phyloP scores from a whole-genome alignment of 352 stramenopile species.

The Peronosclerospora sorghi region DNA sequence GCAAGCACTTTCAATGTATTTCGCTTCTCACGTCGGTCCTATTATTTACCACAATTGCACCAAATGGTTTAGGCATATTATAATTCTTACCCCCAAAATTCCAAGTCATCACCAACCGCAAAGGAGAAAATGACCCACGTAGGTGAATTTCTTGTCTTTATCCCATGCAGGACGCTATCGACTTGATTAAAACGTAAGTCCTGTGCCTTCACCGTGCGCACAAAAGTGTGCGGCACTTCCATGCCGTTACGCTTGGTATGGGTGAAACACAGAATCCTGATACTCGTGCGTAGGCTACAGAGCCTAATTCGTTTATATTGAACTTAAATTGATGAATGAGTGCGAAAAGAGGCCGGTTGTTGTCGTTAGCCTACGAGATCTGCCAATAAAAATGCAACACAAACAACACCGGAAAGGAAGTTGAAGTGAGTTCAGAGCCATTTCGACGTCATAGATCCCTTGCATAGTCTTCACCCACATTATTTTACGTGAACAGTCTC shows the following conservation, averaged over 20 bases:
- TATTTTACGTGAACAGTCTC: no score
- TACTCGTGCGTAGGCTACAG: conserved; percentile 5
- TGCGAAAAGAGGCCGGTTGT: not conserved
- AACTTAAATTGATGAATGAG: conserved; percentile 1
- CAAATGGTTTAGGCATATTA: not conserved
- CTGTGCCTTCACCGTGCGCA: conserved; percentile 72
- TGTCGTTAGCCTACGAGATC: conserved; percentile 14
- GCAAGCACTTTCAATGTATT: conserved; percentile 73
- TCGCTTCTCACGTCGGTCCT: conserved; percentile 70
- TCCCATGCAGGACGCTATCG: conserved; percentile 53
- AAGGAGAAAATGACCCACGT: conserved; percentile 71
- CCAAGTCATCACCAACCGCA: conserved; percentile 29
- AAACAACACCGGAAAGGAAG: not conserved
- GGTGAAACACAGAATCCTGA: conserved; percentile 31
- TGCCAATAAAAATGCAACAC: conserved; percentile 11
- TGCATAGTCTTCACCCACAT: no score
- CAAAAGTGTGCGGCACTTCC: conserved; percentile 68
- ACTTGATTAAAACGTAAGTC: conserved; percentile 71
- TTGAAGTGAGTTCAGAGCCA: conserved; percentile 4
- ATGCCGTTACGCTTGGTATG: conserved; percentile 32
- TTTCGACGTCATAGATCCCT: not conserved
- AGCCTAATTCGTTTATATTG: conserved; percentile 4
- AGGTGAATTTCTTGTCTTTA: conserved; percentile 52
- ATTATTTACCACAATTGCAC: conserved; percentile 1
- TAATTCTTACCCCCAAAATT: not conserved